Conservation (phyloP, 257 asterid genomes). For the Fraxinus cuspidata region DNA sequence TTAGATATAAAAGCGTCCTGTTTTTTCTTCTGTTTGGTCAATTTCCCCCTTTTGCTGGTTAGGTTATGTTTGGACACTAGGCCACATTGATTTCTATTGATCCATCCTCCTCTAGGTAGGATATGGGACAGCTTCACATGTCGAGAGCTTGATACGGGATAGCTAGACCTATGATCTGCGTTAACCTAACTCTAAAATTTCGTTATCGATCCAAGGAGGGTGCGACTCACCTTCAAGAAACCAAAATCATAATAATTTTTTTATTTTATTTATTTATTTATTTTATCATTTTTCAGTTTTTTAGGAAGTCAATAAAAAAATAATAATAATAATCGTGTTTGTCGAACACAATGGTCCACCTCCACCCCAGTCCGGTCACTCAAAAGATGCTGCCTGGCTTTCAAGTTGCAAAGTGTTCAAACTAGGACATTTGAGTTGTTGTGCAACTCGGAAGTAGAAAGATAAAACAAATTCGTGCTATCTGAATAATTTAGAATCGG, state of each 20-base stretch:
- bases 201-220: too few species aligned
- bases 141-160: background rate
- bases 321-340: too few species aligned
- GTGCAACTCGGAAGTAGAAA: background rate
- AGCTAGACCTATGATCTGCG: too few species aligned
- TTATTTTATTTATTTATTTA: too few species aligned
- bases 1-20: conserved; percentile 34
- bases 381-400: background rate
- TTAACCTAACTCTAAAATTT: too few species aligned
- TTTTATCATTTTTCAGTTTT: too few species aligned
- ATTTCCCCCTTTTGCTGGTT: conserved; percentile 17
- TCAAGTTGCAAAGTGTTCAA: background rate
- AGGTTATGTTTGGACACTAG: conserved; percentile 16
- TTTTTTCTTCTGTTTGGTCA: conserved; percentile 40
- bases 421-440: background rate
- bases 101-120: conserved; percentile 9
- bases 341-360: background rate
- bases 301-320: too few species aligned
- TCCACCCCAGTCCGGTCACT: background rate
- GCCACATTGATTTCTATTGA: conserved; percentile 16
- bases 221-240: too few species aligned
- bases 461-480: background rate
- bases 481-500: background rate
- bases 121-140: background rate
- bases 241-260: too few species aligned